Evolutionary conservation across 345 rosid genomes (phyloP).

Genomic region (Heritiera littoralis): DNA sequence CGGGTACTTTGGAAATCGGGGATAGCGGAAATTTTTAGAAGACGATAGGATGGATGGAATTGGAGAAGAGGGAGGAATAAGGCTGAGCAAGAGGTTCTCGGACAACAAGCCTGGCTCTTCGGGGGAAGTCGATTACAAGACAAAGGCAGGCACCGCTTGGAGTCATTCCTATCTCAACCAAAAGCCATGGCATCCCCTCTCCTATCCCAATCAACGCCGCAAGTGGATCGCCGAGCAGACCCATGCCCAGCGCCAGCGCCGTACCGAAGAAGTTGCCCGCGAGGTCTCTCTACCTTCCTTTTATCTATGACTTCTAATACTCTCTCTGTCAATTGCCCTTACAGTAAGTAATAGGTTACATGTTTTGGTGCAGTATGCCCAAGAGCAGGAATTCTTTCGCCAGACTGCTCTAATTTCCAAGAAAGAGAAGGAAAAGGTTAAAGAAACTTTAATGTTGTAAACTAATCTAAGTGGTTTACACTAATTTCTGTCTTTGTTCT

Average conservation of each 20-base stretch:
- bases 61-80: conserved; percentile 71
- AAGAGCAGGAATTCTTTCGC: conserved; percentile 96
- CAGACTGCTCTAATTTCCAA: conserved; percentile 86
- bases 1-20: not conserved
- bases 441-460: not conserved
- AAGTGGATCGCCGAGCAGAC: conserved; percentile 99
- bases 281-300: conserved; percentile 46
- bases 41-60: not conserved
- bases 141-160: conserved; percentile 94
- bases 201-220: conserved; percentile 97
- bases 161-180: conserved; percentile 94
- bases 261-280: conserved; percentile 83
- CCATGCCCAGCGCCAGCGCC: conserved; percentile 66
- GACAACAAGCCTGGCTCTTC: conserved; percentile 43
- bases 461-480: not conserved
- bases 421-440: conserved; percentile 97
- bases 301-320: not conserved
- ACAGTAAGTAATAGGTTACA: not conserved
- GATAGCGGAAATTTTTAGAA: not conserved
- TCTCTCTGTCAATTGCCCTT: not conserved
- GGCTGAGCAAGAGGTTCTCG: conserved; percentile 80
- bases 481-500: not conserved
- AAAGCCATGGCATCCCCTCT: conserved; percentile 99
- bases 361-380: conserved; percentile 62
- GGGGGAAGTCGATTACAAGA: conserved; percentile 88